A percentile compares a stretch with the other conserved stretches of the same genome.
These are phyloP conservation scores for Colletotrichum costaricense DNA, from an alignment of 2,329 filamentous ascomycete species.

Conservation along the genomic window DNA sequence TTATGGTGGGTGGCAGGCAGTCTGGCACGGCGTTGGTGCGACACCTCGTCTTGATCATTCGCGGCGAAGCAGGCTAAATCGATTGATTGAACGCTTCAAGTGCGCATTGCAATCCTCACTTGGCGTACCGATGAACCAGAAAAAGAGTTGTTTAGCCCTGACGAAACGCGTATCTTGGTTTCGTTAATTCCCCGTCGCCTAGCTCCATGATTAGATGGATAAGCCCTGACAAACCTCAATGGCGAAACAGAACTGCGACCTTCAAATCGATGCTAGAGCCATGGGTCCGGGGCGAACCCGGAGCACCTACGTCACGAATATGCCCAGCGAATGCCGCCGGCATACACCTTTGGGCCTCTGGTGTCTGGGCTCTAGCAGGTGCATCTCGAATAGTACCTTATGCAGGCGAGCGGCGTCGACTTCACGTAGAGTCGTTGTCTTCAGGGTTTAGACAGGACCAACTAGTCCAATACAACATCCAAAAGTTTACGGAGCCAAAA, in stretches of 20 bases:
- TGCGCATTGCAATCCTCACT: background rate
- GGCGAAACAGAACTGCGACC: conserved; percentile 29
- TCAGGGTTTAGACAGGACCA: background rate
- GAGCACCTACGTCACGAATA: conserved; percentile 22
- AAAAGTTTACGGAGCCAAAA: background rate
- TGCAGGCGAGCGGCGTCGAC: conserved; percentile 23
- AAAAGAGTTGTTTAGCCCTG: conserved; percentile 10
- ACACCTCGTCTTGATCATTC: background rate
- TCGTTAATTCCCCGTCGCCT: background rate
- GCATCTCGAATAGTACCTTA: conserved; percentile 4
- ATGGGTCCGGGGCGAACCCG: conserved; percentile 7
- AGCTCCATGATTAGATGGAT: conserved; percentile 15
- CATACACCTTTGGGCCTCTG: background rate
- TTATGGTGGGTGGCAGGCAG: background rate
- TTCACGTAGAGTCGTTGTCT: background rate
- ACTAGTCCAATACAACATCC: background rate
- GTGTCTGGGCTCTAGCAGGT: conserved; percentile 1
- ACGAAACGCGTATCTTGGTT: conserved; percentile 20
- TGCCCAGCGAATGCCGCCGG: background rate
- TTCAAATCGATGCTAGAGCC: conserved; percentile 7
- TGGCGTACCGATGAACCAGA: conserved; percentile 6
- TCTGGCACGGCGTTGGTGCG: conserved; percentile 11
- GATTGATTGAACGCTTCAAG: conserved; percentile 6
- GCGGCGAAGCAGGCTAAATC: background rate
- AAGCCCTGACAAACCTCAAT: conserved; percentile 28